Evolutionary conservation across 805 yeast genomes (phyloP).

Genomic region (Blastobotrys parvus): DNA sequence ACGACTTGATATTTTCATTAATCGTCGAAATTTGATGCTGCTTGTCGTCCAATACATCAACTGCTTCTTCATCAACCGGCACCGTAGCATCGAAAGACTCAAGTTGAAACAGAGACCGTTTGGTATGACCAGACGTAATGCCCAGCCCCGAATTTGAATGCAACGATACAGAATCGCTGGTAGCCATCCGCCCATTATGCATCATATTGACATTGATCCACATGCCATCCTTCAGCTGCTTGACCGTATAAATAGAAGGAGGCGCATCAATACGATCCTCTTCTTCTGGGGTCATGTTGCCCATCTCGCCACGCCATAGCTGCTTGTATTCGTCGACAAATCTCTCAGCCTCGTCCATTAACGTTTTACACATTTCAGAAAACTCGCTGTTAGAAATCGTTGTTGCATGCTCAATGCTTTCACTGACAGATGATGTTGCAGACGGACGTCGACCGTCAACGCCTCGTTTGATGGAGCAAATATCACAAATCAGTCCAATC

Average conservation of each 20-base stretch:
- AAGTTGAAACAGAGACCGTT: constrained; percentile 8
- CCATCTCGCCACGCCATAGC: not conserved
- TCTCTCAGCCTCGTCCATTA: not conserved
- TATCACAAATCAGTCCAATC: constrained; percentile 14
- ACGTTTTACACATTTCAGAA: not conserved
- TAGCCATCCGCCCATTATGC: constrained; percentile 8
- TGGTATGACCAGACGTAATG: not conserved
- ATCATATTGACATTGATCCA: constrained; percentile 12
- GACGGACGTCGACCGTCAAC: constrained; percentile 3
- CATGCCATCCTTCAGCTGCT: constrained; percentile 11
- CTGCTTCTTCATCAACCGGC: constrained; percentile 10
- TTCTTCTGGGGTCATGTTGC: not conserved
- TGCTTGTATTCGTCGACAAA: not conserved
- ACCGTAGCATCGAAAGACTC: constrained; percentile 15
- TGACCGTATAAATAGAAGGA: constrained; percentile 4
- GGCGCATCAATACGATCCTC: not conserved
- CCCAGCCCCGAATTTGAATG: constrained; percentile 4
- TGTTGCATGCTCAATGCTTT: not conserved
- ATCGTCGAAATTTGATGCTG: constrained; percentile 3
- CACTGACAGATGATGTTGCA: not conserved
- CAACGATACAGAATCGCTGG: constrained; percentile 1
- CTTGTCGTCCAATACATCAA: constrained; percentile 12
- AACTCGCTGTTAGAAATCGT: not conserved
- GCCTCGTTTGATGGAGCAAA: constrained; percentile 9
- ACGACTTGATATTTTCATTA: not conserved